phyloP scores from a whole-genome alignment of 352 stramenopile genomes.

The Aphanomyces stellatus region DNA sequence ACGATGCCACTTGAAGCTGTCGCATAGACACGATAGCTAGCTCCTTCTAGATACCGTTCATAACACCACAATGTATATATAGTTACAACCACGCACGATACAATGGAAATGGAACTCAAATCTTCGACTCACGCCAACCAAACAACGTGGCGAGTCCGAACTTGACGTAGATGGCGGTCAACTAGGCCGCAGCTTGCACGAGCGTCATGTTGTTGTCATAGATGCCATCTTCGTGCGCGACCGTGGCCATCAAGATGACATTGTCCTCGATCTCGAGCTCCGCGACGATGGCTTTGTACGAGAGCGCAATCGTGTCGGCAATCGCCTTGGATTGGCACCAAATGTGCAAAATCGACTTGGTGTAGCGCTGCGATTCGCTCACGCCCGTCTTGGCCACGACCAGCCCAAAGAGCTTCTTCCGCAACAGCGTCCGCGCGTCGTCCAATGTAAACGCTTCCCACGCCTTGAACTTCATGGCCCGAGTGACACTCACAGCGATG shows the following conservation, averaged over 20 bases:
- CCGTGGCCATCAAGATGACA: constrained; percentile 2
- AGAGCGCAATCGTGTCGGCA: neutral
- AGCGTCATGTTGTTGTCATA: neutral
- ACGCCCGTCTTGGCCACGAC: constrained; percentile 13
- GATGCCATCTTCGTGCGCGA: neutral
- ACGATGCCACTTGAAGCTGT: neutral
- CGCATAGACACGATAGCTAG: neutral
- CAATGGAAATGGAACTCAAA: too few species aligned
- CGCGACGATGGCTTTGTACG: neutral
- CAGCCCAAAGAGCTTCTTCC: constrained; percentile 18
- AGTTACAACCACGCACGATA: neutral
- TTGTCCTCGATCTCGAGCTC: constrained; percentile 13
- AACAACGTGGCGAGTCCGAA: too few species aligned
- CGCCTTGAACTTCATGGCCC: constrained; percentile 15
- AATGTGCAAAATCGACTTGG: constrained; percentile 17
- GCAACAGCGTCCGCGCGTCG: constrained; percentile 1
- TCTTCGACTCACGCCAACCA: too few species aligned
- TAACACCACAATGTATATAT: neutral
- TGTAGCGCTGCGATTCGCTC: constrained; percentile 1
- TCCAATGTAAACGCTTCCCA: neutral
- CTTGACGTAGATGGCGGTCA: too few species aligned
- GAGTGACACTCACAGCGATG: constrained; percentile 16
- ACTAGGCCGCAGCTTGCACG: too few species aligned
- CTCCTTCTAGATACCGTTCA: neutral
- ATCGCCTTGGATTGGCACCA: constrained; percentile 19